Evolutionary conservation across 2,329 filamentous ascomycete species (phyloP).

Genomic region (Pseudovirgaria hyperparasitica): DNA sequence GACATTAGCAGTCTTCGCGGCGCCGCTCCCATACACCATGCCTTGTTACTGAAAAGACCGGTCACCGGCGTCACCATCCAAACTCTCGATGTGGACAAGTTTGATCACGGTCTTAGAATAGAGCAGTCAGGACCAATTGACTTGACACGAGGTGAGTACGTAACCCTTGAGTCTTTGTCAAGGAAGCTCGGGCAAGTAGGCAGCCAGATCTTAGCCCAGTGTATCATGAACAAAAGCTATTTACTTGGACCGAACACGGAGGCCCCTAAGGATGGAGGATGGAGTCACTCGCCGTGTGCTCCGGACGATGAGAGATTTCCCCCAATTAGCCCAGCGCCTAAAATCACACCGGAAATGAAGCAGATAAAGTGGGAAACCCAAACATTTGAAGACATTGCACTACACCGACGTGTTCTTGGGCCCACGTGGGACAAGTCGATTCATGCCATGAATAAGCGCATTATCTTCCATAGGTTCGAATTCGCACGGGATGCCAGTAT

Average conservation of each 20-base stretch:
- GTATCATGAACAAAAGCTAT: constrained; percentile 51
- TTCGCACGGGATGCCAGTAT: neutral
- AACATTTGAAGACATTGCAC: constrained; percentile 40
- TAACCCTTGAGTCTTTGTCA: no score
- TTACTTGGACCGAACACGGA: constrained; percentile 25
- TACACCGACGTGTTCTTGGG: constrained; percentile 48
- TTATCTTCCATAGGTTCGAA: constrained; percentile 10
- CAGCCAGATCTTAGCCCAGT: constrained; percentile 55
- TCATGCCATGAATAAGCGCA: constrained; percentile 10
- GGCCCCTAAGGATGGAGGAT: constrained; percentile 11
- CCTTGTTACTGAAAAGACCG: constrained; percentile 50
- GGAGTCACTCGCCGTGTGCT: no score
- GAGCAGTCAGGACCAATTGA: constrained; percentile 49
- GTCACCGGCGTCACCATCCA: constrained; percentile 73
- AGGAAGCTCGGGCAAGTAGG: constrained; percentile 52
- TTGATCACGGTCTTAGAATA: constrained; percentile 70
- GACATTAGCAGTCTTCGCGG: constrained; percentile 53
- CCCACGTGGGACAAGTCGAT: constrained; percentile 59
- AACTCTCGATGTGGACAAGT: constrained; percentile 62
- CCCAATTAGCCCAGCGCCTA: constrained; percentile 48
- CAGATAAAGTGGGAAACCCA: constrained; percentile 49
- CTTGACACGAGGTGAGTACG: constrained; percentile 38
- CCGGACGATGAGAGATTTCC: no score
- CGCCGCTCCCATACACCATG: constrained; percentile 74
- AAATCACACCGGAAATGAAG: constrained; percentile 53